Conservation (phyloP, 2,329 filamentous ascomycete genomes). For the Dryadomyces sulphureus region DNA sequence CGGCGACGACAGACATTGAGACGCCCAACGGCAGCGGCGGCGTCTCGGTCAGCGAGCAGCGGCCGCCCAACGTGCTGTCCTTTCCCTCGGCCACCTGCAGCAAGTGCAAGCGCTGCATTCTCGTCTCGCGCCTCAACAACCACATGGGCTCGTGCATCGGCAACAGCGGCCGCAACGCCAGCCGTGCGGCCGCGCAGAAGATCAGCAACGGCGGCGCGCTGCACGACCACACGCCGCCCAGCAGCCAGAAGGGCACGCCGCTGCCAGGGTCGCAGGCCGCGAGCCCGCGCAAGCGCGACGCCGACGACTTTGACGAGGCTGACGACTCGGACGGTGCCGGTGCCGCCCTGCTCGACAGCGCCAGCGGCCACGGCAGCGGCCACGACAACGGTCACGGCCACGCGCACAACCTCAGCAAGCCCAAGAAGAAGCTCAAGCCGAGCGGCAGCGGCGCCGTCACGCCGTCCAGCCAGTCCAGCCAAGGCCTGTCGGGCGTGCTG, state of each 20-base stretch:
- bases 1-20: slow-evolving; percentile 22
- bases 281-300: slow-evolving; percentile 43
- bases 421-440: slow-evolving; percentile 43
- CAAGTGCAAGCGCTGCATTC: slow-evolving; percentile 51
- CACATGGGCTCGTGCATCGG: slow-evolving; percentile 56
- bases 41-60: slow-evolving; percentile 29
- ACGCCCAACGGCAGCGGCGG: slow-evolving; percentile 19
- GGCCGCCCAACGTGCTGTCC: slow-evolving; percentile 45
- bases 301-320: slow-evolving; percentile 38
- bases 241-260: slow-evolving; percentile 49
- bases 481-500: slow-evolving; percentile 7
- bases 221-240: slow-evolving; percentile 42
- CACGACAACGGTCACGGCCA: slow-evolving; percentile 11
- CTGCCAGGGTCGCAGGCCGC: slow-evolving; percentile 35
- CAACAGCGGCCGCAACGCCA: slow-evolving; percentile 48
- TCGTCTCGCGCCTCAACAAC: slow-evolving; percentile 50
- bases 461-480: slow-evolving; percentile 8
- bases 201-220: slow-evolving; percentile 42
- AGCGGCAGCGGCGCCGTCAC: neutral
- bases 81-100: slow-evolving; percentile 53
- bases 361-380: neutral
- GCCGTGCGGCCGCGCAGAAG: slow-evolving; percentile 46
- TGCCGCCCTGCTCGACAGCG: slow-evolving; percentile 24
- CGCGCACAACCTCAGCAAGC: slow-evolving; percentile 16
- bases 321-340: slow-evolving; percentile 31